Evolutionary conservation across 495 filamentous ascomycete genomes (phyloP), one percentile per base, ranked within the genome.

Genomic region (Penicillium tannophilum): DNA sequence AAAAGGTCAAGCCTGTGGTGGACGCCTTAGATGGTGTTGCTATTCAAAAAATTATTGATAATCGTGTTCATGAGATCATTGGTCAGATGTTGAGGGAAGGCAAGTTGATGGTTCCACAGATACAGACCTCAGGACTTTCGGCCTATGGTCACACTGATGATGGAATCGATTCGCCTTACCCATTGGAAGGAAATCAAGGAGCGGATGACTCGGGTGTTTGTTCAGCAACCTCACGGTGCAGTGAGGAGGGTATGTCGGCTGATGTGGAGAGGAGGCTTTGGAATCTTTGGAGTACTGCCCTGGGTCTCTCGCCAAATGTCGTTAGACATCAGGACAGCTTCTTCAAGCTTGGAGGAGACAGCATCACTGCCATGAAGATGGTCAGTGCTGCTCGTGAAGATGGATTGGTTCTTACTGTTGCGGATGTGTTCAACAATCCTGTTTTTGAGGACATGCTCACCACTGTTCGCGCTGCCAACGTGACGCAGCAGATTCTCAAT

Each of bases 311-410:
- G 7, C 68, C 71, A 14, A 68, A 73, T 19, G 64, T 69, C 8
- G 71, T 81, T 23, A 70, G 72, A 45, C 68, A 72, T 44, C 72
- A 76, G 35, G 75, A 74, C 50, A 79, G 75, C 52, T 82, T 82
- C 69, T 81, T 82, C 60, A 76, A 75, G 24, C 55, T 80, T 14
- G 79, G 79, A 24, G 79, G 79, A 43, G 79, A 82, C 51, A 81
- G 86, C 52, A 87, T 90, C 55, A 78, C 80, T 7, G 86, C 87
- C 11, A 90, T 90, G 84, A 86, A 84, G 68, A 74, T 90, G 45
- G 86, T 86, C 9, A 82, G 84, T 11, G 80, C 81, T 59, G 80
- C 81, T 31, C 72, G 80, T 10, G 77, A 82, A 42, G 76, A 82
- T 26, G 81, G 82, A 5, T 52, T 87, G 39, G 69, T 77, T 28